Evolutionary conservation across 805 yeast genomes (phyloP).

Genomic region (Candida arabinofermentans): DNA sequence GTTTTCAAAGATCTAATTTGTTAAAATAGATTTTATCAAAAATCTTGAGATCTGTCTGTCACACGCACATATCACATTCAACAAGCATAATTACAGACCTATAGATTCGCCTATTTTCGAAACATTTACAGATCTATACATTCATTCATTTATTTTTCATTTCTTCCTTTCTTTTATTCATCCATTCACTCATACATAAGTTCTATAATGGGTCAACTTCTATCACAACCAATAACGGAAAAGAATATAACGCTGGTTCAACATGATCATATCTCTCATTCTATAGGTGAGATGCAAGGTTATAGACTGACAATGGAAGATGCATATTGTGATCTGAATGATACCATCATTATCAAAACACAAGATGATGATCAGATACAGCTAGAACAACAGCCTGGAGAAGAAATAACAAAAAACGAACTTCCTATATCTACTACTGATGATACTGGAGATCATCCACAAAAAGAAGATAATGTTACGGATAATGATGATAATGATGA

Average conservation of each 20-base stretch:
- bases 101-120: too few species aligned
- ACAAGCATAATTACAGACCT: too few species aligned
- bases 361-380: not conserved
- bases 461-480: not conserved
- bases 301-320: slow-evolving; percentile 74
- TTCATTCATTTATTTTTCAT: not conserved
- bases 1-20: too few species aligned
- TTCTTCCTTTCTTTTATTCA: not conserved
- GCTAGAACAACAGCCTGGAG: not conserved
- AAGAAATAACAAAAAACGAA: too few species aligned
- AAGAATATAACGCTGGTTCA: slow-evolving; percentile 50
- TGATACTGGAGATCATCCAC: not conserved
- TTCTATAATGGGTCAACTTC: slow-evolving; percentile 59
- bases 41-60: too few species aligned
- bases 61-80: too few species aligned
- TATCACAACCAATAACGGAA: slow-evolving; percentile 72
- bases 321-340: slow-evolving; percentile 52
- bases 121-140: too few species aligned
- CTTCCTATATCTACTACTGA: not conserved
- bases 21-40: too few species aligned
- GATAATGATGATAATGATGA: not conserved
- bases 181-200: too few species aligned
- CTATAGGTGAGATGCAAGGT: slow-evolving; percentile 77
- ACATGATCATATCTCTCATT: slow-evolving; percentile 47
- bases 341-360: slow-evolving; percentile 20